A percentile compares a stretch with the other conserved stretches of the same genome.
Conservation (phyloP, 345 rosid genomes). For the Geranium rotundifolium region DNA sequence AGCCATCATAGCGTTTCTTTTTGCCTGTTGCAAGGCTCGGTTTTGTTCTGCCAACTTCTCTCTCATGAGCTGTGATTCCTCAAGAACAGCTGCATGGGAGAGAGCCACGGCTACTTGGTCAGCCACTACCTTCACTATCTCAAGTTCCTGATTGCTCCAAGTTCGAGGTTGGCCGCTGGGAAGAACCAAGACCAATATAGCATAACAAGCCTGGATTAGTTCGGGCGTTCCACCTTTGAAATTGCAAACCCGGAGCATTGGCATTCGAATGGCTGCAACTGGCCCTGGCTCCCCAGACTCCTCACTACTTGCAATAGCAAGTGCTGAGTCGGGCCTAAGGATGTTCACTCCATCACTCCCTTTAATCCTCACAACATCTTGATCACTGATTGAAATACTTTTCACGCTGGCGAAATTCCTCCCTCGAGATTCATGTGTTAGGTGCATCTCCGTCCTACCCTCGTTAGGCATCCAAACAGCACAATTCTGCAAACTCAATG, state of each 20-base stretch:
- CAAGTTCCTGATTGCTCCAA: constrained; percentile 76
- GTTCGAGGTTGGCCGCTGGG: constrained; percentile 51
- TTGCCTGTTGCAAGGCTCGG: constrained; percentile 61
- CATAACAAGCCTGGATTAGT: constrained; percentile 51
- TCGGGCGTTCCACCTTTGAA: constrained; percentile 92
- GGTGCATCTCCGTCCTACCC: constrained; percentile 44
- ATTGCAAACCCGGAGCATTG: constrained; percentile 78
- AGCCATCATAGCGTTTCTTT: constrained; percentile 70
- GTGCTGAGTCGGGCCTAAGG: constrained; percentile 41
- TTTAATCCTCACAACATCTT: constrained; percentile 53
- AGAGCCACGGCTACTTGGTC: constrained; percentile 97
- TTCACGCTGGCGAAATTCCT: constrained; percentile 26
- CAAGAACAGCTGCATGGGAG: constrained; percentile 92
- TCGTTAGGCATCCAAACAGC: constrained; percentile 95
- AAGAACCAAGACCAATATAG: constrained; percentile 73
- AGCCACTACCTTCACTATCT: constrained; percentile 88
- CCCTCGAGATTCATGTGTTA: constrained; percentile 58
- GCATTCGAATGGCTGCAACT: constrained; percentile 90
- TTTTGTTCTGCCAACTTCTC: constrained; percentile 82
- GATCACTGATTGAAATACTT: constrained; percentile 47
- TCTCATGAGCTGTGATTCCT: constrained; percentile 92
- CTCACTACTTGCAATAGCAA: constrained; percentile 58
- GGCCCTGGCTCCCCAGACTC: constrained; percentile 47
- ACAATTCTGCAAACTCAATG: constrained; percentile 71
- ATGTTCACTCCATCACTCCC: constrained; percentile 51